phyloP scores from a whole-genome alignment of 768 basidiomycete species.

The Serendipita indica region DNA sequence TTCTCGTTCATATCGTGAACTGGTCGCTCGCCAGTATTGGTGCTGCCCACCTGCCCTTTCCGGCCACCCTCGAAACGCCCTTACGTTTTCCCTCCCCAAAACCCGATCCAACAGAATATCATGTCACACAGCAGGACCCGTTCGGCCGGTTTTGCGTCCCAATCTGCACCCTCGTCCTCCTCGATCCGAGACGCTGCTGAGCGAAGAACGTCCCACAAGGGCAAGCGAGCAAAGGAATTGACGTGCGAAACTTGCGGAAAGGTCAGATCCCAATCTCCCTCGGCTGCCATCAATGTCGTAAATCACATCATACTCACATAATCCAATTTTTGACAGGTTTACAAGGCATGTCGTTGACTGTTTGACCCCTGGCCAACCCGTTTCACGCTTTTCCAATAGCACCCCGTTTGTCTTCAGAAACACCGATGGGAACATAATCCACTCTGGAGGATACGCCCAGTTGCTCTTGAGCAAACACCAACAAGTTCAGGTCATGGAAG shows the following conservation, averaged over 20 bases:
- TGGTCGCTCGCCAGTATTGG: too few species aligned
- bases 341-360: slow-evolving; percentile 4
- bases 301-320: too few species aligned
- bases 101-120: too few species aligned
- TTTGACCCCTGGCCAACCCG: neutral
- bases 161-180: slow-evolving; percentile 5
- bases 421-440: slow-evolving; percentile 97
- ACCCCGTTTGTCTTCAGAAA: slow-evolving; percentile 90
- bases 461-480: slow-evolving; percentile 90
- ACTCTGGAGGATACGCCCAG: slow-evolving; percentile 93
- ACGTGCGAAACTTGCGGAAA: slow-evolving; percentile 8
- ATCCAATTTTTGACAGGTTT: neutral
- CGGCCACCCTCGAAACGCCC: too few species aligned
- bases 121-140: slow-evolving; percentile 3
- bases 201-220: neutral
- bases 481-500: slow-evolving; percentile 93
- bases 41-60: too few species aligned
- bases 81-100: too few species aligned
- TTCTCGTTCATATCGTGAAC: too few species aligned
- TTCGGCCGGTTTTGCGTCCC: neutral
- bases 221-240: neutral
- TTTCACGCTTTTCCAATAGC: slow-evolving; percentile 20
- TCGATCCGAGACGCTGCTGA: neutral
- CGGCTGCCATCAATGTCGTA: too few species aligned
- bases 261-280: neutral